Base-by-base conservation (phyloP, 495 filamentous ascomycete species). In the Lepidopterella palustris region DNA sequence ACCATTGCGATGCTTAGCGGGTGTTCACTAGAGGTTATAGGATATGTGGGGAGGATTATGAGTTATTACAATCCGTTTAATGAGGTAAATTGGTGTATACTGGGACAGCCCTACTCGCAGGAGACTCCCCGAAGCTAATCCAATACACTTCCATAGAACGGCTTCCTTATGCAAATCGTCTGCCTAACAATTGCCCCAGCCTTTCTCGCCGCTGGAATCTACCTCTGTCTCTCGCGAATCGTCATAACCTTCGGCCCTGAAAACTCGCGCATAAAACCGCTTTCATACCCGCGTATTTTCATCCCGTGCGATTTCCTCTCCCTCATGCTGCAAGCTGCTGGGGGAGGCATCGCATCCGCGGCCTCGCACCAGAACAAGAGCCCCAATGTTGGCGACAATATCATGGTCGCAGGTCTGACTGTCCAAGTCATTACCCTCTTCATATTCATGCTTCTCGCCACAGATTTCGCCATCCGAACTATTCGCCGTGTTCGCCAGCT, bases 151-250 rank as follows among this genome's bases (percentile, higher is more conserved):
- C 52, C 45, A 3, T 39, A 68, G 65, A 62, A 57, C 63, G 53
- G 59, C 42, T 68, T 67, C 55, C 54, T 67, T 1, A 59, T 66
- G 18, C 72, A 75, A 63, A 75, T 75, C 57, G 62, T 82, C 59
- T 82, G 79, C 55, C 72, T 86, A 24, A 81, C 78, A 9, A 72
- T 80, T 29, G 80, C 74, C 1, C 83, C 83, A 0, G 77, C 81
- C 27, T 85, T 80, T 62, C 75, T 80, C 59, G 76, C 80, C 13
- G 82, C 82, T 0, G 80, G 76, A 15, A 80, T 85, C 56, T 86
- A 86, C 68, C 70, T 84, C 54, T 82, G 79, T n/a, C 68, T 79
- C 58, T 70, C 72, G 28, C 62, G 65, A 54, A 77, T 72, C 42
- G 74, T 82, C 58, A 59, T 71, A 57, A 72, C 73, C 55, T 71